These are phyloP conservation scores for Talaromyces adpressus DNA, from an alignment of 495 filamentous ascomycete species.

Conservation along the genomic window DNA sequence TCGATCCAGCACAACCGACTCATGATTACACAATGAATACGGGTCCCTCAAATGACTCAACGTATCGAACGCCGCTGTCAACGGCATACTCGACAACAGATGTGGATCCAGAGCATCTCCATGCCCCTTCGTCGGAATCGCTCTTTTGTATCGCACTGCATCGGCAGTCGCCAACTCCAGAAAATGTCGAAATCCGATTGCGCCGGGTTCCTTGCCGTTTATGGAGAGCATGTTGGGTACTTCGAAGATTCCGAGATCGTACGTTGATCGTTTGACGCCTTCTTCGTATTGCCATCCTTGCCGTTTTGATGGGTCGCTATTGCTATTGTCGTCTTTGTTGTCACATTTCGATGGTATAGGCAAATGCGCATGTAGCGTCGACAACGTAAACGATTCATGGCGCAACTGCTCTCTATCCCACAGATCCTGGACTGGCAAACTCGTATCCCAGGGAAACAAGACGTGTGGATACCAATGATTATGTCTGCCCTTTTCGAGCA, in stretches of 20 bases:
- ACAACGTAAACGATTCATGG: slow-evolving; percentile 40
- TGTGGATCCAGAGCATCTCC: slow-evolving; percentile 21
- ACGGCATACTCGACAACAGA: slow-evolving; percentile 23
- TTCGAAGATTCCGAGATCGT: slow-evolving; percentile 51
- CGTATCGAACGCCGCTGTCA: slow-evolving; percentile 28
- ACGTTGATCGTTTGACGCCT: slow-evolving; percentile 42
- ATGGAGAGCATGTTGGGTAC: slow-evolving; percentile 70
- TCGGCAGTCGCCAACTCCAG: slow-evolving; percentile 63
- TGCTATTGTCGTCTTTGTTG: background rate
- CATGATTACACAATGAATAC: slow-evolving; percentile 27
- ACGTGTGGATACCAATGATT: slow-evolving; percentile 54
- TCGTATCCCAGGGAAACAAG: slow-evolving; percentile 62
- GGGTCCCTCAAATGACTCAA: slow-evolving; percentile 28
- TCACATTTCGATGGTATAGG: slow-evolving; percentile 18
- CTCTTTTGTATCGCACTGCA: slow-evolving; percentile 33
- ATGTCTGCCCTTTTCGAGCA: slow-evolving; percentile 44
- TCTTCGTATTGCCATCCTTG: slow-evolving; percentile 6
- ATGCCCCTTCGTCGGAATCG: background rate
- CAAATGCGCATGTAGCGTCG: slow-evolving; percentile 40
- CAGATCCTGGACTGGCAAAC: slow-evolving; percentile 53
- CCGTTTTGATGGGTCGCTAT: background rate
- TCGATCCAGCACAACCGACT: slow-evolving; percentile 25
- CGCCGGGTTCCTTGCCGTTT: slow-evolving; percentile 65
- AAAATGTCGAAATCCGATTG: slow-evolving; percentile 67
- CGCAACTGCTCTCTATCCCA: slow-evolving; percentile 46